Percentiles rank a stretch among this genome's conserved stretches.
Conservation (phyloP, 2,329 filamentous ascomycete genomes). For the Penicillium sclerotigenum region DNA sequence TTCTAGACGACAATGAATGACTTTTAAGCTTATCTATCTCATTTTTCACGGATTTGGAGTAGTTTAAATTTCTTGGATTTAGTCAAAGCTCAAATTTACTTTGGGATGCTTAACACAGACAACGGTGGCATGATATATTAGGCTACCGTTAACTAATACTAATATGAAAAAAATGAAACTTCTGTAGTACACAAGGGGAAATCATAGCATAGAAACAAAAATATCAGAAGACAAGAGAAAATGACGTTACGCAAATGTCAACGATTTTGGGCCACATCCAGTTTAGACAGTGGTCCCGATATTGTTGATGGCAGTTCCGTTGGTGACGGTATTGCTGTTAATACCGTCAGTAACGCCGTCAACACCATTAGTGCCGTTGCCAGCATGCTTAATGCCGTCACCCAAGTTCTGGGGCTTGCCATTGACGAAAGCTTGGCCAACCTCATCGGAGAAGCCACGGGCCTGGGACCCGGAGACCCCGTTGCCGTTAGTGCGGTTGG, state of each 20-base stretch:
- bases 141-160: constrained; percentile 20
- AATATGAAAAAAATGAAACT: constrained; percentile 13
- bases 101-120: constrained; percentile 3
- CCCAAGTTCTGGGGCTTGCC: constrained; percentile 14
- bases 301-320: not conserved
- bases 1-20: constrained; percentile 26
- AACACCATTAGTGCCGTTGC: constrained; percentile 6
- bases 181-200: constrained; percentile 22
- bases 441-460: constrained; percentile 33
- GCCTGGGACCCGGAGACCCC: constrained; percentile 19
- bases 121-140: constrained; percentile 25
- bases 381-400: constrained; percentile 6
- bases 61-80: not conserved
- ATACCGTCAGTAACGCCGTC: constrained; percentile 3
- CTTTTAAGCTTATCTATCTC: constrained; percentile 5
- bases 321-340: not conserved
- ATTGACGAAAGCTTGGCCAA: constrained; percentile 33
- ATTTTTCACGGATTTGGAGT: not conserved
- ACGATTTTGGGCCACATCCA: not conserved
- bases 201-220: constrained; percentile 19
- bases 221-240: not conserved
- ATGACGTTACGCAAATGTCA: constrained; percentile 3
- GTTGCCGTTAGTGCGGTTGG: constrained; percentile 1
- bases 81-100: not conserved
- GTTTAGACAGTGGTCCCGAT: not conserved